phyloP scores from a whole-genome alignment of 805 yeast genomes.

The Metschnikowia cubensis region DNA sequence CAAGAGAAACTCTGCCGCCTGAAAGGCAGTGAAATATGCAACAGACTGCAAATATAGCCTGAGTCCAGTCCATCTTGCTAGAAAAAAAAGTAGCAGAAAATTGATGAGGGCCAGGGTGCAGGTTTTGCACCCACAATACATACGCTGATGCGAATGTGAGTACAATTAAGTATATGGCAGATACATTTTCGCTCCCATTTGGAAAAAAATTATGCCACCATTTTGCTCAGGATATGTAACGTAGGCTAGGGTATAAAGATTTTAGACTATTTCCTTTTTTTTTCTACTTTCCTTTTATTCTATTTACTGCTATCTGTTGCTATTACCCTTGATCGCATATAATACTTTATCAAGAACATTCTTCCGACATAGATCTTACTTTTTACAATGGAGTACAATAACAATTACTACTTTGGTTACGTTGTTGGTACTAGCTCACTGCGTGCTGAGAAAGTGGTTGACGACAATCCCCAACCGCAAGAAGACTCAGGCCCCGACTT shows the following conservation, averaged over 20 bases:
- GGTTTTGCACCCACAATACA: slow-evolving; percentile 18
- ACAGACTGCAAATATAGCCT: slow-evolving; percentile 20
- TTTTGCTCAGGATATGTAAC: neutral
- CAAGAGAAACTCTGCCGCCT: slow-evolving; percentile 43
- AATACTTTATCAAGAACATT: neutral
- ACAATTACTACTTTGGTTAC: neutral
- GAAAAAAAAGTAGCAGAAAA: slow-evolving; percentile 16
- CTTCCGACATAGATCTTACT: neutral
- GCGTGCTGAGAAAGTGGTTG: neutral
- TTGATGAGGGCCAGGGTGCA: slow-evolving; percentile 17
- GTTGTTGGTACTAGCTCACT: neutral
- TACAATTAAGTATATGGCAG: slow-evolving; percentile 2
- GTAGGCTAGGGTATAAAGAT: neutral
- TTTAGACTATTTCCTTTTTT: neutral
- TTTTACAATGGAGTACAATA: neutral
- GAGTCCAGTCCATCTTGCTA: slow-evolving; percentile 14
- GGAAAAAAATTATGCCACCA: neutral
- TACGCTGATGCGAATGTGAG: slow-evolving; percentile 3
- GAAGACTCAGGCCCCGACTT: no score
- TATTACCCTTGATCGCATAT: neutral
- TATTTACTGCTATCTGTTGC: neutral
- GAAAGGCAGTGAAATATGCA: slow-evolving; percentile 29
- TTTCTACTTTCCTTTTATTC: neutral
- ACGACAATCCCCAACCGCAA: neutral
- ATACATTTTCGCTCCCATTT: neutral